Base-by-base conservation (phyloP, 306 rosid genomes). In the Casuarina glauca region DNA sequence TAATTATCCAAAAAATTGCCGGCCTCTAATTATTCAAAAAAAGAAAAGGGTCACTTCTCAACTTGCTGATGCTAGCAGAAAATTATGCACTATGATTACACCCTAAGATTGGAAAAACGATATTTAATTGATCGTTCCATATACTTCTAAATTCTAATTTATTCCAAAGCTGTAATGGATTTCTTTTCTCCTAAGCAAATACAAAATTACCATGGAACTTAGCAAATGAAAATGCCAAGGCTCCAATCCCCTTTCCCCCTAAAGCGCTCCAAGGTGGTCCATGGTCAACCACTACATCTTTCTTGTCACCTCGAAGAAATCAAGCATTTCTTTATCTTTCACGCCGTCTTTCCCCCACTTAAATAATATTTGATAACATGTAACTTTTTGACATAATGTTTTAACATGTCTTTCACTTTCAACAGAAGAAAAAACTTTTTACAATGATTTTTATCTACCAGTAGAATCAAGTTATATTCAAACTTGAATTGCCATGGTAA, bases 221-320 rank as follows among this genome's bases (percentile, higher is more conserved):
- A 8, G 2, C 39, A 26, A 43, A n/a, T 43, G 19, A 43, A 32
- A 26, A 44, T 32, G 60, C 3, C 11, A 69, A 36, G 50, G 49
- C 39, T 72, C 64, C 51, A 48, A 32, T 45, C 42, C 35, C 68
- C 3, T 32, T 58, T 8, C 53, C 53, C 19, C 12, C 36, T 76
- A 55, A 19, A 54, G 78, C 26, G 74, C 41, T 72, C 51, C 73
- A 17, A 52, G 45, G 12, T 5, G 68, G 70, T 74, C 74, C 69
- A 58, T 19, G 66, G 53, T 76, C 67, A 44, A 58, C 79, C 2
- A 42, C 38, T 4, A 7, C 26, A 13, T 8, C 42, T 72, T 6
- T 39, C 9, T 16, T n/a, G 6, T 8, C 15, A 32, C 10, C 9
- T 57, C 19, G 9, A 9, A 15, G 9, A 10, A 20, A 6, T 53